A percentile compares a stretch with the other conserved stretches of the same genome.
Evolutionary conservation across 1,284 basidiomycete genomes (phyloP).

Genomic region (Golubevia sp.): DNA sequence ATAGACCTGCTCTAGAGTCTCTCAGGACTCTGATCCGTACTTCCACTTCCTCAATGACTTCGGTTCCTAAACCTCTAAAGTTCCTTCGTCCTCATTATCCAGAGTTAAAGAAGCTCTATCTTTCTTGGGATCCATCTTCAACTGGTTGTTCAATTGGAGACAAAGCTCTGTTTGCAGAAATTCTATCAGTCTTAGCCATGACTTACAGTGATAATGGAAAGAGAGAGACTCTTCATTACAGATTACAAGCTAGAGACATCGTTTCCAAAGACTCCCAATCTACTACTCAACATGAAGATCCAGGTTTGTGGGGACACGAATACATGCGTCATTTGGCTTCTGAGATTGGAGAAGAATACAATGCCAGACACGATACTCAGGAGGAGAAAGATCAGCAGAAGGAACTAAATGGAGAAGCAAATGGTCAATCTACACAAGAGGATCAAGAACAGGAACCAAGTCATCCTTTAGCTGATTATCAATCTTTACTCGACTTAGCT

Average conservation of each 20-base stretch:
- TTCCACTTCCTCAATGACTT: slow-evolving; percentile 99
- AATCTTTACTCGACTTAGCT: slow-evolving; percentile 78
- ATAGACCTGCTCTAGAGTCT: slow-evolving; percentile 90
- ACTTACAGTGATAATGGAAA: slow-evolving; percentile 95
- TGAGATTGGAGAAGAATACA: slow-evolving; percentile 93
- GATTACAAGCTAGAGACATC: slow-evolving; percentile 33
- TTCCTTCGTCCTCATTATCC: slow-evolving; percentile 95
- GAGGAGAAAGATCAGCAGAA: slow-evolving; percentile 21
- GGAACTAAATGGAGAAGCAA: slow-evolving; percentile 20
- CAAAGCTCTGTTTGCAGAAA: slow-evolving; percentile 93
- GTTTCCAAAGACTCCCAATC: slow-evolving; percentile 23
- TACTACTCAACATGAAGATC: slow-evolving; percentile 65
- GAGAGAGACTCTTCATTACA: slow-evolving; percentile 79
- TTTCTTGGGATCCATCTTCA: slow-evolving; percentile 26
- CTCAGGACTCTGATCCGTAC: slow-evolving; percentile 92
- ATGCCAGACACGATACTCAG: slow-evolving; percentile 54
- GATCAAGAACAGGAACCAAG: slow-evolving; percentile 26
- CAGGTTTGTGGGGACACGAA: slow-evolving; percentile 97
- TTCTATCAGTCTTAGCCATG: slow-evolving; percentile 99
- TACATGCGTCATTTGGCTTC: slow-evolving; percentile 96
- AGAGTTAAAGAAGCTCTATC: slow-evolving; percentile 67
- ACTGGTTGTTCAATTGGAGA: slow-evolving; percentile 23
- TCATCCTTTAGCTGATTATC: slow-evolving; percentile 48
- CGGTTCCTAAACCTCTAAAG: slow-evolving; percentile 97
- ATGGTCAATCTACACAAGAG: slow-evolving; percentile 64